Evolutionary conservation across 129 eudicot species (phyloP).

Genomic region (Saussurea involucrata): DNA sequence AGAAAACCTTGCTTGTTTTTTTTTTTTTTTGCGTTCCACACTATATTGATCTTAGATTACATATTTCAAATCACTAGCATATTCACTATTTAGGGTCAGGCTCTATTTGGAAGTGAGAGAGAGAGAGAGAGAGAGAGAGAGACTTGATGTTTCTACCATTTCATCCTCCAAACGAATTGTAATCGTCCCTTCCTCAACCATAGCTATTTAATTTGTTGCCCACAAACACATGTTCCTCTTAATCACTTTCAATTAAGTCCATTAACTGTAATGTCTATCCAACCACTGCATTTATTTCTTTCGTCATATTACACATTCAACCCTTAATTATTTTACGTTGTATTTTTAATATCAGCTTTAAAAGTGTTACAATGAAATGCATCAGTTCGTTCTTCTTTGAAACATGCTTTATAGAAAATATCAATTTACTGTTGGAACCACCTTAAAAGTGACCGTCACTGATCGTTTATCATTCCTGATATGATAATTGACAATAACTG

Average conservation of each 20-base stretch:
- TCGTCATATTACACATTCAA: not conserved
- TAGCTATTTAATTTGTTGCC: not conserved
- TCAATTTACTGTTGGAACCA: too few species aligned
- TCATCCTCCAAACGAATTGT: not conserved
- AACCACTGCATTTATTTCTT: not conserved
- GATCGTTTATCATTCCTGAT: too few species aligned
- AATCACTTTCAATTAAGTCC: not conserved
- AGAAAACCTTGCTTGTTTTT: too few species aligned
- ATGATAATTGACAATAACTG: too few species aligned
- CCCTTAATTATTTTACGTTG: not conserved
- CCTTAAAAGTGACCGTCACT: too few species aligned
- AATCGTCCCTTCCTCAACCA: not conserved
- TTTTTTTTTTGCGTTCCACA: too few species aligned
- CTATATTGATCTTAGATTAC: not conserved
- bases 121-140: not conserved
- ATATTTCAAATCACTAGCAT: not conserved
- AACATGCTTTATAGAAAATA: not conserved
- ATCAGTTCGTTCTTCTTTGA: not conserved
- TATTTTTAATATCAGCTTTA: not conserved
- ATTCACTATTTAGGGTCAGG: too few species aligned
- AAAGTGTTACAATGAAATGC: not conserved
- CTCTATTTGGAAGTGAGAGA: not conserved
- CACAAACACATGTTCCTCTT: not conserved
- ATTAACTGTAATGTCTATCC: not conserved
- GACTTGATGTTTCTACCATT: not conserved